These are phyloP conservation scores for Pythium folliculosum DNA, from an alignment of 352 stramenopile genomes.

Conservation along the genomic window DNA sequence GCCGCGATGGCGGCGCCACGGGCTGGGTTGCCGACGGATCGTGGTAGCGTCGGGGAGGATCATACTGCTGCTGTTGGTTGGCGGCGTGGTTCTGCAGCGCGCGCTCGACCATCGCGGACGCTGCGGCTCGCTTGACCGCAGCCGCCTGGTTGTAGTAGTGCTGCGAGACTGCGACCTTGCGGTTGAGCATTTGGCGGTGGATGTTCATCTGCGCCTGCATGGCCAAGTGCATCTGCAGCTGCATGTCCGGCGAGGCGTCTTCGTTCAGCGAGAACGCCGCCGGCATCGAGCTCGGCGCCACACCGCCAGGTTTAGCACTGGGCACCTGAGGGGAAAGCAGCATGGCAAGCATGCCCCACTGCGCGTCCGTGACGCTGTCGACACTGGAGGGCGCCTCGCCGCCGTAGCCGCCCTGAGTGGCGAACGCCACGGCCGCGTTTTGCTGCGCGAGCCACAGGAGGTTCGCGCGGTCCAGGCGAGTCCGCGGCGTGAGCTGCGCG, in stretches of 20 bases:
- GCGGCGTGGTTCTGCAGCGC: conserved; percentile 22
- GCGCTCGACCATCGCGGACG: conserved; percentile 26
- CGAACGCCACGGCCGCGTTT: conserved; percentile 19
- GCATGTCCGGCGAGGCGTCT: conserved; percentile 54
- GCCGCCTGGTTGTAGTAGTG: conserved; percentile 36
- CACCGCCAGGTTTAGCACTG: not conserved
- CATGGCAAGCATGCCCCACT: conserved; percentile 17
- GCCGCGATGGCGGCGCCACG: not conserved
- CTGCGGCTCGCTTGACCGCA: conserved; percentile 22
- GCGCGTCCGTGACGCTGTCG: conserved; percentile 11
- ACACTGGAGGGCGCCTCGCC: not conserved
- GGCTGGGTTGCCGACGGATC: conserved; percentile 3
- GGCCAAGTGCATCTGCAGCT: conserved; percentile 84
- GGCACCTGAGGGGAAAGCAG: conserved; percentile 12
- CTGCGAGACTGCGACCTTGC: conserved; percentile 83
- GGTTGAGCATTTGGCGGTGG: conserved; percentile 85
- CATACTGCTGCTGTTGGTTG: not conserved
- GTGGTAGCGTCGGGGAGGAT: conserved; percentile 2
- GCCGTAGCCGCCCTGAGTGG: conserved; percentile 11
- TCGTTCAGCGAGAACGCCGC: conserved; percentile 57
- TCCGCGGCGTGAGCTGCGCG: conserved; percentile 14
- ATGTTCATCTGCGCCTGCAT: conserved; percentile 90
- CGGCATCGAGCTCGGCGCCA: not conserved
- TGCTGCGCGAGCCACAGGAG: conserved; percentile 22
- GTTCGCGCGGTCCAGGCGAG: conserved; percentile 17